These are phyloP conservation scores for Sclerotinia sclerotiorum DNA, from an alignment of 2,329 filamentous ascomycete genomes.

Conservation along the genomic window DNA sequence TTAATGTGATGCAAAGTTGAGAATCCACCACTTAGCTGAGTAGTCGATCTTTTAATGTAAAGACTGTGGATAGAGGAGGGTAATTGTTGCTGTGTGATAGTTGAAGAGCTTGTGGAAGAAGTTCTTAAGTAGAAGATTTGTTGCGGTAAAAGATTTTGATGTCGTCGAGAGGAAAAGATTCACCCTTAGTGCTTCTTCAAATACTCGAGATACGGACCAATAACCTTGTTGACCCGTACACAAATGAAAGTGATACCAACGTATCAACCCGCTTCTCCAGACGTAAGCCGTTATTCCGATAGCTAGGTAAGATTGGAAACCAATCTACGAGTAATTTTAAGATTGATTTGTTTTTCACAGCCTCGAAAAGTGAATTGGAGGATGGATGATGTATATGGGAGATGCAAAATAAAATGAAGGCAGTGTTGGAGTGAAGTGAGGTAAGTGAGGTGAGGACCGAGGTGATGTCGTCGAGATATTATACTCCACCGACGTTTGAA, in stretches of 20 bases:
- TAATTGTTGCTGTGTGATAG: background rate
- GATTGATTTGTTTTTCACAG: background rate
- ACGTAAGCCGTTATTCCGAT: constrained; percentile 6
- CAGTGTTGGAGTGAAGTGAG: background rate
- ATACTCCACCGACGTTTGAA: background rate
- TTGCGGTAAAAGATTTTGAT: background rate
- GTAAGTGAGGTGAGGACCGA: background rate
- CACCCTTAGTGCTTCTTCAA: constrained; percentile 2
- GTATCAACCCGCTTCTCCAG: constrained; percentile 6
- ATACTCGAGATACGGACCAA: constrained; percentile 5
- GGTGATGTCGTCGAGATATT: background rate
- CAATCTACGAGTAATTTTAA: background rate
- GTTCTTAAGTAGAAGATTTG: background rate
- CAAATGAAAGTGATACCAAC: background rate
- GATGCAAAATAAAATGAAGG: background rate
- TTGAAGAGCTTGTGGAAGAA: background rate
- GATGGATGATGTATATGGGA: no score
- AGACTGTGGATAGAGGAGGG: background rate
- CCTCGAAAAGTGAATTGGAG: background rate
- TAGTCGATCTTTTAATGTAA: background rate
- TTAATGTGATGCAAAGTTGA: no score
- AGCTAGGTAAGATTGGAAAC: background rate
- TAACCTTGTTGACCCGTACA: constrained; percentile 6
- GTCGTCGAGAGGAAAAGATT: constrained; percentile 2
- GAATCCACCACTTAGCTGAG: no score